Evolutionary conservation across 306 rosid genomes (phyloP).

Genomic region (Ormosia emarginata): DNA sequence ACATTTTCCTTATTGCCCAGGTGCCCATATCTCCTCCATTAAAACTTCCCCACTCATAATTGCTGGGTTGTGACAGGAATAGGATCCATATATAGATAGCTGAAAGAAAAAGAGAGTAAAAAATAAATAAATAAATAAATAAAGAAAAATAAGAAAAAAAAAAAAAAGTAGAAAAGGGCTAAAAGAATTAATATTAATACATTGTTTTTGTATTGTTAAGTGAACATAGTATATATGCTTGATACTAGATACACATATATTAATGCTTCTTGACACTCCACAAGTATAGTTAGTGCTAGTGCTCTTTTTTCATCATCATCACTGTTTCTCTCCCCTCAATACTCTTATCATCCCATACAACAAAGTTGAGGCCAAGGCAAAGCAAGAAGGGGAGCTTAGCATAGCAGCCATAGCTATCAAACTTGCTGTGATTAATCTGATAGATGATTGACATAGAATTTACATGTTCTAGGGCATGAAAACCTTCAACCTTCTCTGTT

Average conservation of each 20-base stretch:
- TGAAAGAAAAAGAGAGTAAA: not conserved
- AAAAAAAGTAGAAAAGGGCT: not conserved
- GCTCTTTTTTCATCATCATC: conserved; percentile 19
- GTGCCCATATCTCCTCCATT: conserved; percentile 34
- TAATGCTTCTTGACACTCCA: conserved; percentile 18
- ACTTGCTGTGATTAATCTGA: conserved; percentile 30
- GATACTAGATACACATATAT: conserved; percentile 1
- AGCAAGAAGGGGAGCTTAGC: not conserved
- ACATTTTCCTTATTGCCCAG: conserved; percentile 7
- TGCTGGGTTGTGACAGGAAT: conserved; percentile 25
- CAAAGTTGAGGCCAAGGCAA: not conserved
- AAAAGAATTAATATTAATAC: conserved; percentile 24
- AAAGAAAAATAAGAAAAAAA: not conserved
- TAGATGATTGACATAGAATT: conserved; percentile 40
- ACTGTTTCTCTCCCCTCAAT: not conserved
- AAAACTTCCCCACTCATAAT: conserved; percentile 39
- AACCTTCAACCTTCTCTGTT: conserved; percentile 41
- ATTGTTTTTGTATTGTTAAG: conserved; percentile 14
- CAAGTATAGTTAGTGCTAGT: conserved; percentile 14
- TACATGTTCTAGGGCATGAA: conserved; percentile 77
- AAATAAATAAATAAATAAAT: not conserved
- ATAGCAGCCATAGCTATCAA: not conserved
- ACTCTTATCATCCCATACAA: not conserved
- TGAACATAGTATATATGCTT: not conserved
- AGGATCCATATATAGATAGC: conserved; percentile 2